These are phyloP conservation scores for Cutaneotrichosporon cavernicola DNA, from an alignment of 1,284 basidiomycete genomes.

Conservation along the genomic window DNA sequence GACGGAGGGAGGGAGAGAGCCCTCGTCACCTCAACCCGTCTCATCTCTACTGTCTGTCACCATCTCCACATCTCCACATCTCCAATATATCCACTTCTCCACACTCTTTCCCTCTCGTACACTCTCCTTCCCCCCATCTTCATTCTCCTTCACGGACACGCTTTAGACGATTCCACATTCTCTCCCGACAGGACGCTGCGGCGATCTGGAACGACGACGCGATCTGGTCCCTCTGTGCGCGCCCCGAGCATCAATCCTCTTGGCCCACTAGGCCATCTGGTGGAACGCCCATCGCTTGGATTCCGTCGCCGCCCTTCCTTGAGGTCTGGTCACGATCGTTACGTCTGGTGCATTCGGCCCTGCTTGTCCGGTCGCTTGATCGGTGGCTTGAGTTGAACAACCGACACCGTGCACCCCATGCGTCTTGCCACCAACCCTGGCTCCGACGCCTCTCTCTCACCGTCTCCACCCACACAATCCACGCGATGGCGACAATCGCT, in stretches of 20 bases:
- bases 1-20: too few relatives aligned
- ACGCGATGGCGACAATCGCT: constrained; percentile 2
- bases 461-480: background rate
- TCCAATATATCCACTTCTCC: background rate
- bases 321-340: background rate
- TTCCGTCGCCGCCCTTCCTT: background rate
- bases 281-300: too few relatives aligned
- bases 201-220: too few relatives aligned
- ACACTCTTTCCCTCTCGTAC: background rate
- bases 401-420: background rate
- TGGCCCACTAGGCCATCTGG: too few relatives aligned
- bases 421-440: background rate
- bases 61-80: too few relatives aligned
- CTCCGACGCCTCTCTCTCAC: background rate
- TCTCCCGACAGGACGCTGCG: too few relatives aligned
- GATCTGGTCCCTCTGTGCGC: background rate
- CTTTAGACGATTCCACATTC: too few relatives aligned
- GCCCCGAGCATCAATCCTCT: too few relatives aligned
- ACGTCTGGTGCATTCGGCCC: background rate
- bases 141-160: background rate
- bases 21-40: too few relatives aligned
- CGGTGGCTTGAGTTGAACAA: background rate
- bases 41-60: too few relatives aligned
- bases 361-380: background rate
- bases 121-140: background rate